Base-by-base conservation (phyloP, 2,329 filamentous ascomycete species). In the Diaporthe helianthi region DNA sequence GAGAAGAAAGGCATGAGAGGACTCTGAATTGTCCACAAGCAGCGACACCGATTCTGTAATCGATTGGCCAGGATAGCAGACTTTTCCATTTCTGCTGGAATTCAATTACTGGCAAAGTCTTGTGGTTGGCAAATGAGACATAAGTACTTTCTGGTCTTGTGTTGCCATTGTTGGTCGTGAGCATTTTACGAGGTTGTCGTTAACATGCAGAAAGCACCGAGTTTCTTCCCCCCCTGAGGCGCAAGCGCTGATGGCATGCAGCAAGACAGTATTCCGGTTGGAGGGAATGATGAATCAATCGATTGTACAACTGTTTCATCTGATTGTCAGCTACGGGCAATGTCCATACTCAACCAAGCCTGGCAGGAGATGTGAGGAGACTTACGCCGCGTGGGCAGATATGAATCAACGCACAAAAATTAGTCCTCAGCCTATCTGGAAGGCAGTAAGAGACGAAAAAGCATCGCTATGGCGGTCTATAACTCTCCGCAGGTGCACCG, bases 191-290 rank as follows among this genome's bases (percentile, higher is more conserved):
- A 46, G 52, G 75, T 75, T 75, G 73, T 71, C 74, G 69, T 58
- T 67, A 68, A 58, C 33, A 17, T 76, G 71, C 36, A 58, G 52
- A 66, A 73, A 71, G 71, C 73, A 73, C 69, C 73, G 63, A 52
- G 52, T 46, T 69, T 55, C 51, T 67, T 47, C 44, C 41, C 71
- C 60, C 46, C 52, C 41, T 71, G 74, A 65, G 73, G 44, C 44
- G 29, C 26, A 36, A 49, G 44, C 58, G 44, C 44, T 33, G 29
- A 33, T 49, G n/a, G 58, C 71, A 75, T 29, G 44, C 71, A 75
- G 36, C 13, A 38, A 38, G 74, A 73, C 78, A 78, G 74, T 74
- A 70, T 66, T 73, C 15, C 29, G 6, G 24, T 17, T 47, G 17
- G 19, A n/a, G 4, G 41, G 19, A 33, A 33, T 72, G 72, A 71